Evolutionary conservation across 768 basidiomycete species (phyloP), one percentile per base, ranked within the genome.

Genomic region (Pisolithus orientalis): DNA sequence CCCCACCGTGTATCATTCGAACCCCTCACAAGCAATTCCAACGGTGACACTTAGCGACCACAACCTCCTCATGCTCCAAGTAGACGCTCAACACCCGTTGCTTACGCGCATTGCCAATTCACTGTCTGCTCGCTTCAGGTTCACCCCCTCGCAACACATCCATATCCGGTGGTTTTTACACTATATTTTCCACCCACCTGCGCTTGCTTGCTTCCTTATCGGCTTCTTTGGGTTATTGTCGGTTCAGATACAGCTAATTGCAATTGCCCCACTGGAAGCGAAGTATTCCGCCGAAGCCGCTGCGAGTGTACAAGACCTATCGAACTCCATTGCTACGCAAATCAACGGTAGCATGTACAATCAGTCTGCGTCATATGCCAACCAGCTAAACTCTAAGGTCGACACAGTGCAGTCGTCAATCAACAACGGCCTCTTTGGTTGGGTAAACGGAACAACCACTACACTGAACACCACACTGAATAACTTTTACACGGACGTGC

Each of bases 171-270:
- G 93, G 91, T 91, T 95, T 70, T 75, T 89, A 62, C 80, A 88
- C 60, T 96, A 96, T 71, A 75, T 99, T 53, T 90, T 93, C 67
- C 90, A 97, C 63, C 83, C 92, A 2, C 89, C 91, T 1, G 94
- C 92, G 1, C 78, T 95, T 43, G 87, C 90, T 0, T 90, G 94
- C 63, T 84, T 99, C 65, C 80, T 94, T 55, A 90, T 98, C 59
- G 94, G 94, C n/a, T 72, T 94, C 58, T 83, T 97, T 59, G 94
- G 94, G 9, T 69, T 98, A 11, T 67, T 98, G 44, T 84, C 85
- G 31, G 84, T 98, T 29, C 77, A 97, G 69, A 73, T 95, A 28
- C 96, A 99, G 68, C 77, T 99, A 40, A 65, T 84, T 40, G 90
- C 88, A 5, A 71, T 97, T 50, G 72, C 77, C 0, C 90, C 92